Evolutionary conservation across 1,284 basidiomycete genomes (phyloP), one percentile per base, ranked within the genome.

Genomic region (Apiotrichum veenhuisii): DNA sequence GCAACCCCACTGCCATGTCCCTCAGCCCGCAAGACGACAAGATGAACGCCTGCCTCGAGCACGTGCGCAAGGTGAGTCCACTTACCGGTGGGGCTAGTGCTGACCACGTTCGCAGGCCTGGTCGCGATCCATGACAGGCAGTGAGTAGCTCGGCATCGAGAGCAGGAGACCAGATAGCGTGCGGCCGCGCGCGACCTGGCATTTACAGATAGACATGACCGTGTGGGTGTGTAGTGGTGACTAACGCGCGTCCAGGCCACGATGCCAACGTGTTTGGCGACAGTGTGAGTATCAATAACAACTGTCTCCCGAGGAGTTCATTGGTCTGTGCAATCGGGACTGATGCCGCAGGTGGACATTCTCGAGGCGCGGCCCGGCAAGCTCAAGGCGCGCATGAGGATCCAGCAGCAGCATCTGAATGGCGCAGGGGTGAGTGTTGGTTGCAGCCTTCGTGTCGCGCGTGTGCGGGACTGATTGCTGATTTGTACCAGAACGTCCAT

Each of bases 321-420:
- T 9, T 22, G 9, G 25, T 15, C 22, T 52, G n/a, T 40, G n/a
- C n/a, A 2, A 5, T 8, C 50, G 22, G 5, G 3, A 14, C 42
- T 43, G 15, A 43, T 22, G 23, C 14, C 26, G 30, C 49, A 57
- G 59, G 49, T 61, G 22, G 45, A 51, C 40, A 37, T 61, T n/a
- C 36, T 61, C 38, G 55, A 52, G 17, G 59, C 59, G n/a, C 53
- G 56, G 5, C 59, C 59, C 18, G 56, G 59, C 9, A 49, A 14
- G 3, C 47, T 61, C 25, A 33, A 42, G 27, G 46, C 52, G 36
- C 30, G 42, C 18, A 44, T 61, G 43, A 52, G 42, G n/a, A 18
- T 53, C 22, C 33, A 50, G 50, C 27, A 38, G 46, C 45, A 47
- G 15, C 54, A 61, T 37, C 42, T 57, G 23, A 61, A 61, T 36